phyloP scores from a whole-genome alignment of 192 early-diverging fungal species.

The Linderina pennispora region DNA sequence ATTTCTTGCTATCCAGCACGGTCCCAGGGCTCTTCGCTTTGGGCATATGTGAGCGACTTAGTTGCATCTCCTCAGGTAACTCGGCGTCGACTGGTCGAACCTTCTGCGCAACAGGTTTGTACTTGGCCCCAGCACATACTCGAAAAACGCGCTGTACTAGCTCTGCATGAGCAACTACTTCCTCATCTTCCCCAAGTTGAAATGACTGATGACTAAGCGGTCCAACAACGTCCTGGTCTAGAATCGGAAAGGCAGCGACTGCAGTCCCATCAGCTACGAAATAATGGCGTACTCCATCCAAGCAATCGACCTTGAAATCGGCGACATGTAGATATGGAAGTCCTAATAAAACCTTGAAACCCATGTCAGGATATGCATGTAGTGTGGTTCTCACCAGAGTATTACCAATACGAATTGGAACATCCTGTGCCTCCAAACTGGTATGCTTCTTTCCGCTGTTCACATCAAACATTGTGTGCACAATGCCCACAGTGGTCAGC shows the following conservation, averaged over 20 bases:
- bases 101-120: background rate
- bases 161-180: background rate
- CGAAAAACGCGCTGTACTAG: background rate
- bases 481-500: background rate
- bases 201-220: too few species aligned
- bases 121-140: background rate
- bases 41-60: too few species aligned
- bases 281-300: background rate
- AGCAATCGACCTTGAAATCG: background rate
- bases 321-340: background rate
- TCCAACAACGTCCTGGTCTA: background rate
- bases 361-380: background rate
- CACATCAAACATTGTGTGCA: background rate
- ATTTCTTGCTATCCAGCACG: too few species aligned
- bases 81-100: too few species aligned
- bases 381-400: background rate
- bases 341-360: background rate
- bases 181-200: background rate
- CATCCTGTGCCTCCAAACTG: background rate
- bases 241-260: background rate
- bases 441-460: background rate
- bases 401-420: background rate
- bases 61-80: too few species aligned
- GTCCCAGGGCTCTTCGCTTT: too few species aligned
- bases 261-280: background rate